phyloP scores from a whole-genome alignment of 768 basidiomycete species.

The Candolleomyces aberdarensis region DNA sequence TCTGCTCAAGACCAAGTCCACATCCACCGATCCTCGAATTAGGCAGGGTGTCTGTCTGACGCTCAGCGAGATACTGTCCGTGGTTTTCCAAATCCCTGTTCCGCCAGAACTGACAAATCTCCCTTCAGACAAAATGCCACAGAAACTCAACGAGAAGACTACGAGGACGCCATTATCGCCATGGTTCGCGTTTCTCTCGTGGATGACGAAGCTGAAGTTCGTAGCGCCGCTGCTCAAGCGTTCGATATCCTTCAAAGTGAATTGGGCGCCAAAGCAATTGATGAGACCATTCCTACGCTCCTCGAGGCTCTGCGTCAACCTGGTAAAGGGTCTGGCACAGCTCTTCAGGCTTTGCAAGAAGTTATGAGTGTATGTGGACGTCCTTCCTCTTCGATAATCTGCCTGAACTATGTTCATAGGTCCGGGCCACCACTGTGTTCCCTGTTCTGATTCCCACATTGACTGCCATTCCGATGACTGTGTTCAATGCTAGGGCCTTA shows the following conservation, averaged over 20 bases:
- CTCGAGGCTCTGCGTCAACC: conserved; percentile 92
- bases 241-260: conserved; percentile 92
- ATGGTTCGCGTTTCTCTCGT: conserved; percentile 84
- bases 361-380: conserved; percentile 77
- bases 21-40: conserved; percentile 60
- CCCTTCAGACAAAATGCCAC: conserved; percentile 71
- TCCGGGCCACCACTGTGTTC: conserved; percentile 94
- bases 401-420: conserved; percentile 39
- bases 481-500: conserved; percentile 92
- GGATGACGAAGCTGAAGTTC: conserved; percentile 82
- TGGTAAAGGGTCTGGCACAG: conserved; percentile 92
- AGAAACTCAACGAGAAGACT: conserved; percentile 79
- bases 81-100: conserved; percentile 1
- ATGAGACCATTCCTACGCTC: conserved; percentile 93
- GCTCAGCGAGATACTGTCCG: conserved; percentile 86
- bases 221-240: conserved; percentile 83
- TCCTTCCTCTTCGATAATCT: neutral
- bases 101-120: conserved; percentile 6
- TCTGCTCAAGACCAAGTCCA: conserved; percentile 66
- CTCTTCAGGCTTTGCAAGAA: conserved; percentile 87
- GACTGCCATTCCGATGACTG: conserved; percentile 85
- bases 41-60: conserved; percentile 84
- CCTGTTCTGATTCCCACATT: conserved; percentile 94
- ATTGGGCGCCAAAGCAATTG: conserved; percentile 88
- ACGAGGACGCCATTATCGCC: conserved; percentile 85